Conservation (phyloP, 139 green algal species). For the Micractinium conductrix region DNA sequence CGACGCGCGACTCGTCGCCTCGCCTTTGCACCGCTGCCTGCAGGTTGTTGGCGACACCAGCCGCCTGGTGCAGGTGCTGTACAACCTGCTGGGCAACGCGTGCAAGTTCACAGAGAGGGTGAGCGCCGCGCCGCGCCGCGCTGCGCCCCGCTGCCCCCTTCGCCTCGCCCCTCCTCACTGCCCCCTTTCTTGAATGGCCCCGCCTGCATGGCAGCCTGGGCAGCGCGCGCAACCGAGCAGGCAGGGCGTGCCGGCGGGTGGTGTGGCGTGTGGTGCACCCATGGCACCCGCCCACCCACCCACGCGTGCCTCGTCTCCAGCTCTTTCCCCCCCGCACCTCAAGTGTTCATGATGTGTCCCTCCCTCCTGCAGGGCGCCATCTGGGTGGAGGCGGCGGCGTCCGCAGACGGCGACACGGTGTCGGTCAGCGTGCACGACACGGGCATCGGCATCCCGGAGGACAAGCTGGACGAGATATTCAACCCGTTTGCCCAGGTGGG, state of each 20-base stretch:
- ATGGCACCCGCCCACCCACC: background rate
- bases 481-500: conserved; percentile 75
- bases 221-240: too few species aligned
- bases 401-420: conserved; percentile 27
- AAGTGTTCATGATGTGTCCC: too few species aligned
- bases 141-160: too few species aligned
- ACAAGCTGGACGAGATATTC: conserved; percentile 66
- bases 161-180: too few species aligned
- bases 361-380: conserved; percentile 49
- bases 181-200: too few species aligned
- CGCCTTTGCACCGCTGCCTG: background rate
- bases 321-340: too few species aligned
- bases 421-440: conserved; percentile 60
- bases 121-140: too few species aligned
- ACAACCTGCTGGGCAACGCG: conserved; percentile 69
- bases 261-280: background rate
- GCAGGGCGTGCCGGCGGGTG: too few species aligned
- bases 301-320: too few species aligned
- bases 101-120: conserved; percentile 69
- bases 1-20: too few species aligned
- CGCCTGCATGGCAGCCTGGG: too few species aligned
- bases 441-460: conserved; percentile 65
- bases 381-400: conserved; percentile 19
- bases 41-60: conserved; percentile 54
- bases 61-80: conserved; percentile 64